These are phyloP conservation scores for Colletotrichum higginsianum DNA, from an alignment of 2,329 filamentous ascomycete genomes.

Conservation along the genomic window DNA sequence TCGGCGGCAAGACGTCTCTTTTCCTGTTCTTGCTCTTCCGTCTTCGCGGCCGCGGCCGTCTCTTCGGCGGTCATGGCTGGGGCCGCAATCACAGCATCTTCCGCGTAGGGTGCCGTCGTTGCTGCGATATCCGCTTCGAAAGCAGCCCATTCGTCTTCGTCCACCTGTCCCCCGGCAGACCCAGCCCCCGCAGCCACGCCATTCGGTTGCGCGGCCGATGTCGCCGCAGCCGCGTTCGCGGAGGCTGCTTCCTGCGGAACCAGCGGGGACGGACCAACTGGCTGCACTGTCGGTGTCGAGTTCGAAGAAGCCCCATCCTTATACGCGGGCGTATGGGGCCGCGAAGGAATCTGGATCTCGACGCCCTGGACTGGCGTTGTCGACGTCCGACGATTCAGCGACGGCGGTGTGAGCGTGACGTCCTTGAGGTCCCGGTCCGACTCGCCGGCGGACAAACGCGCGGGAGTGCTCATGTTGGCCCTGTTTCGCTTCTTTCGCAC, in stretches of 20 bases:
- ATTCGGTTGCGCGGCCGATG: constrained; percentile 34
- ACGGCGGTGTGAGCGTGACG: constrained; percentile 56
- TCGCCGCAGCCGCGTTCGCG: constrained; percentile 22
- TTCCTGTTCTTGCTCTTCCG: constrained; percentile 65
- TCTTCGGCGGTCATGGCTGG: constrained; percentile 77
- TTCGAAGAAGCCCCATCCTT: constrained; percentile 57
- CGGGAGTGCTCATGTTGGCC: constrained; percentile 50
- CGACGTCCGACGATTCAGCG: constrained; percentile 63
- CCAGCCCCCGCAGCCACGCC: constrained; percentile 42
- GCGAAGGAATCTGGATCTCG: constrained; percentile 75
- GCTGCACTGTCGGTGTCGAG: constrained; percentile 54
- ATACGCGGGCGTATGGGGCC: constrained; percentile 72
- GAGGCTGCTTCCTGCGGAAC: constrained; percentile 48
- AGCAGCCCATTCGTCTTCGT: constrained; percentile 88
- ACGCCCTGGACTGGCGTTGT: constrained; percentile 68
- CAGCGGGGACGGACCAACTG: constrained; percentile 54
- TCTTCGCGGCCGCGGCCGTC: constrained; percentile 67
- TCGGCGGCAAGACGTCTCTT: constrained; percentile 70
- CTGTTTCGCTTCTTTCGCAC: constrained; percentile 63
- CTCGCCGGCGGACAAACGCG: constrained; percentile 38
- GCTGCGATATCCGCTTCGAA: constrained; percentile 86
- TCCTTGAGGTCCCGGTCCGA: constrained; percentile 45
- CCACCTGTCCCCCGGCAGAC: constrained; percentile 52
- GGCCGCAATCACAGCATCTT: constrained; percentile 76
- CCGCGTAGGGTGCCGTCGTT: constrained; percentile 53